A percentile compares a stretch with the other conserved stretches of the same genome.
These are phyloP conservation scores for Eutypella sp. DNA, from an alignment of 2,329 filamentous ascomycete species.

Conservation along the genomic window DNA sequence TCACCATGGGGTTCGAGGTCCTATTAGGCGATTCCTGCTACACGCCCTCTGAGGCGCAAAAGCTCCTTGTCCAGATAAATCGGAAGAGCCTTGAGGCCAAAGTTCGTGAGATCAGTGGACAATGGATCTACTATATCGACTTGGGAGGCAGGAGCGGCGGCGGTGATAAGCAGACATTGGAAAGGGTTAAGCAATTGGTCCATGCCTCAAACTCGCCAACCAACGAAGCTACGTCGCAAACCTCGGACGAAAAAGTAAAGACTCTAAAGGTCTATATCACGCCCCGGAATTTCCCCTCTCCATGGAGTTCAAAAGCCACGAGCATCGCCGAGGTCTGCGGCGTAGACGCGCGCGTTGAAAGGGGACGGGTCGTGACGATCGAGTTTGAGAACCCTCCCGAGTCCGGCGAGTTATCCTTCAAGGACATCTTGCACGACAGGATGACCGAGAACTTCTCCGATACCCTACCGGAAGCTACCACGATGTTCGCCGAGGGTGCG, in stretches of 20 bases:
- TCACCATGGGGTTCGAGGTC: conserved; percentile 21
- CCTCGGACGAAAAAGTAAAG: conserved; percentile 23
- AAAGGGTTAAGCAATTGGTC: conserved; percentile 43
- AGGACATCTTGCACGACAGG: conserved; percentile 78
- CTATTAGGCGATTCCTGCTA: conserved; percentile 43
- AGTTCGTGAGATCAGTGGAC: conserved; percentile 45
- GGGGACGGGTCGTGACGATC: conserved; percentile 73
- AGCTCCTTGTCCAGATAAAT: conserved; percentile 39
- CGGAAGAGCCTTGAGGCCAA: conserved; percentile 31
- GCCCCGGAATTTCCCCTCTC: conserved; percentile 80
- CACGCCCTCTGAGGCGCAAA: conserved; percentile 39
- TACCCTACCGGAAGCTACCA: conserved; percentile 61
- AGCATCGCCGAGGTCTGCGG: conserved; percentile 91
- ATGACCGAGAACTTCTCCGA: conserved; percentile 85
- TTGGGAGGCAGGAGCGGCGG: conserved; percentile 50
- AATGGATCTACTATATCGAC: conserved; percentile 57
- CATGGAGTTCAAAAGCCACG: conserved; percentile 96
- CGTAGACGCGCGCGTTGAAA: conserved; percentile 73
- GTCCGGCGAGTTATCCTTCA: conserved; percentile 48
- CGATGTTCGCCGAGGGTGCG: conserved; percentile 71
- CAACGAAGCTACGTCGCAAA: conserved; percentile 13
- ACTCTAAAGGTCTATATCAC: conserved; percentile 64
- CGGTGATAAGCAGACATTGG: conserved; percentile 23
- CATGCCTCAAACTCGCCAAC: conserved; percentile 27
- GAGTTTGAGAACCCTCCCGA: conserved; percentile 50